Percentiles rank a stretch among this genome's conserved stretches.
These are phyloP conservation scores for Mortierella sp. DNA, from an alignment of 371 early-diverging fungal genomes.

Conservation along the genomic window DNA sequence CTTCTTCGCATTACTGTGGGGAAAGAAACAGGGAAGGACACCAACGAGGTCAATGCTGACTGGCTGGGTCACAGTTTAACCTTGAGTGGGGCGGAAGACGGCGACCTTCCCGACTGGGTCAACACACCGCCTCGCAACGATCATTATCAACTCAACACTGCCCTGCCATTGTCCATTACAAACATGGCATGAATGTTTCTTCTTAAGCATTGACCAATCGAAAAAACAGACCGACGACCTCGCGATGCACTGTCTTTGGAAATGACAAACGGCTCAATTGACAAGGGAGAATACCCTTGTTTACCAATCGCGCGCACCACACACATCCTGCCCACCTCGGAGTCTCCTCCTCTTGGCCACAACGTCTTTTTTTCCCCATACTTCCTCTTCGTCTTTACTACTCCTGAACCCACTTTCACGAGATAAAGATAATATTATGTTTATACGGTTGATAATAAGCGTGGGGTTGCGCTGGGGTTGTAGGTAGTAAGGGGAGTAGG, in stretches of 20 bases:
- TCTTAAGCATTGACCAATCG: not conserved
- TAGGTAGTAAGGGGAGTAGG: not conserved
- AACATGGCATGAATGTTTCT: not conserved
- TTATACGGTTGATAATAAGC: not conserved
- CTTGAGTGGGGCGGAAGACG: constrained; percentile 7
- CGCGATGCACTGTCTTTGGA: not conserved
- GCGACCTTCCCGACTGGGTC: not conserved
- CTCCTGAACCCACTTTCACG: not conserved
- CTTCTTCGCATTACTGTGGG: not conserved
- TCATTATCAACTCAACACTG: too few relatives aligned
- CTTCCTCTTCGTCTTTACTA: not conserved
- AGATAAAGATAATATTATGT: not conserved
- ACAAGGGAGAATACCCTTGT: not conserved
- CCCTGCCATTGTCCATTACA: not conserved
- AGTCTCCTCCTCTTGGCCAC: not conserved
- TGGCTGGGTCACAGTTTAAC: constrained; percentile 4
- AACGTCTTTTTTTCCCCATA: not conserved
- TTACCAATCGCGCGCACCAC: not conserved
- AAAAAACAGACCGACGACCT: not conserved
- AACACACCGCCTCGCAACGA: too few relatives aligned
- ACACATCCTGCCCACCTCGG: not conserved
- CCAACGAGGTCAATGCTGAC: constrained; percentile 3
- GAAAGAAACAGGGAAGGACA: not conserved
- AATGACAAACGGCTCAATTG: not conserved
- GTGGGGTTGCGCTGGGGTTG: not conserved